These are phyloP conservation scores for Pisolithus marmoratus DNA, from an alignment of 768 basidiomycete genomes.

Conservation along the genomic window DNA sequence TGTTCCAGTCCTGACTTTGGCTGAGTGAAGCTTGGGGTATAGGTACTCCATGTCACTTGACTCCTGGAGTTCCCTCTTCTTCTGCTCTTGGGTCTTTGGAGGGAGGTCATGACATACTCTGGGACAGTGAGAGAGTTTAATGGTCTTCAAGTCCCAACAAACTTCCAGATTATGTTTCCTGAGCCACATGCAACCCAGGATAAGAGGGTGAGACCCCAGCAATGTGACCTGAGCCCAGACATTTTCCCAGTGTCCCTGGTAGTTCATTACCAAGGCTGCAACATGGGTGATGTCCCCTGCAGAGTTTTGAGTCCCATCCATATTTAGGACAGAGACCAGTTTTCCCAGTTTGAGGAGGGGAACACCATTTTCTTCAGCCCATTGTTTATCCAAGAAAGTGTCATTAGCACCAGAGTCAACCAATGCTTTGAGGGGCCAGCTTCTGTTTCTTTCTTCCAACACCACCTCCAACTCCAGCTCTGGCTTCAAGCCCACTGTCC, in stretches of 20 bases:
- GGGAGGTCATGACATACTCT: neutral
- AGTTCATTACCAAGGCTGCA: neutral
- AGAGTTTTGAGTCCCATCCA: neutral
- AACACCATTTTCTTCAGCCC: neutral
- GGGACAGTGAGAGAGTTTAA: constrained; percentile 5
- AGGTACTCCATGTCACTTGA: neutral
- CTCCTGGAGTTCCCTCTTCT: neutral
- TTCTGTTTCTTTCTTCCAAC: neutral
- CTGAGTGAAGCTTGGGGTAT: constrained; percentile 1
- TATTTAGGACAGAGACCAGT: neutral
- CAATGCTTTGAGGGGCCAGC: neutral
- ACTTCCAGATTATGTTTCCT: constrained; percentile 17
- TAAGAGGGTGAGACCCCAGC: neutral
- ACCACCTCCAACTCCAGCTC: neutral
- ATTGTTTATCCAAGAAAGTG: neutral
- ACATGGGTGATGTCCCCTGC: neutral
- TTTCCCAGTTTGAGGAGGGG: neutral
- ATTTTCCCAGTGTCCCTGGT: neutral
- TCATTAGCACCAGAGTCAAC: neutral
- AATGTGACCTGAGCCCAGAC: neutral
- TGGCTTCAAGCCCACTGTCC: neutral
- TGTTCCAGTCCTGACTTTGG: neutral
- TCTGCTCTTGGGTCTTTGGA: neutral
- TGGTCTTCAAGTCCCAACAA: constrained; percentile 14
- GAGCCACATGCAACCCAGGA: constrained; percentile 23